These are phyloP conservation scores for Ilex paraguariensis DNA, from an alignment of 305 asterid species.

Conservation along the genomic window DNA sequence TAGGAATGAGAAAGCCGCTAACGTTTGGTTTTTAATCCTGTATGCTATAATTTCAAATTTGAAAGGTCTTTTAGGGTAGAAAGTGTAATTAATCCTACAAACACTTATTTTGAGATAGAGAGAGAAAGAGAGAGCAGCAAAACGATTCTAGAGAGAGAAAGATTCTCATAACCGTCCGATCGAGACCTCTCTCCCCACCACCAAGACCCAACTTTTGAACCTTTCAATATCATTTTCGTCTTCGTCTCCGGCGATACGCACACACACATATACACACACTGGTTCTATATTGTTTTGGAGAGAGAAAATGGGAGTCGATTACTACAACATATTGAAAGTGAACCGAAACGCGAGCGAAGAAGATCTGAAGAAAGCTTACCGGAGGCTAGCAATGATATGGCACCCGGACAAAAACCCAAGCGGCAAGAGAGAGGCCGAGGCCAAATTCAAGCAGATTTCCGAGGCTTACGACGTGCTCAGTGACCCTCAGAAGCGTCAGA, in stretches of 20 bases:
- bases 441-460: constrained; percentile 88
- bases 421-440: constrained; percentile 74
- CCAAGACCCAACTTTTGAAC: not conserved
- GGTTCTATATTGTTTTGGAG: not conserved
- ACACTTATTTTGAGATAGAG: not conserved
- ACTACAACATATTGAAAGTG: constrained; percentile 89
- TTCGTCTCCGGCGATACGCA: not conserved
- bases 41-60: too few relatives aligned
- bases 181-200: not conserved
- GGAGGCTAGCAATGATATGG: constrained; percentile 93
- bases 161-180: not conserved
- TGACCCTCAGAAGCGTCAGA: constrained; percentile 96
- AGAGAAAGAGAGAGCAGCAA: not conserved
- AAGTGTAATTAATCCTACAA: too few relatives aligned
- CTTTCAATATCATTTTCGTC: not conserved
- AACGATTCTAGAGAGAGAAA: not conserved
- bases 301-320: constrained; percentile 79
- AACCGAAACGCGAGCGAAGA: constrained; percentile 90
- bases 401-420: constrained; percentile 82
- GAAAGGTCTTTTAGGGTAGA: too few relatives aligned
- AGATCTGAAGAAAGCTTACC: constrained; percentile 77
- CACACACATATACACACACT: too few relatives aligned
- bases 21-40: too few relatives aligned
- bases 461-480: constrained; percentile 96
- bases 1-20: too few relatives aligned